These are phyloP conservation scores for Elsinoe arachidis DNA, from an alignment of 2,329 filamentous ascomycete species.

Conservation along the genomic window DNA sequence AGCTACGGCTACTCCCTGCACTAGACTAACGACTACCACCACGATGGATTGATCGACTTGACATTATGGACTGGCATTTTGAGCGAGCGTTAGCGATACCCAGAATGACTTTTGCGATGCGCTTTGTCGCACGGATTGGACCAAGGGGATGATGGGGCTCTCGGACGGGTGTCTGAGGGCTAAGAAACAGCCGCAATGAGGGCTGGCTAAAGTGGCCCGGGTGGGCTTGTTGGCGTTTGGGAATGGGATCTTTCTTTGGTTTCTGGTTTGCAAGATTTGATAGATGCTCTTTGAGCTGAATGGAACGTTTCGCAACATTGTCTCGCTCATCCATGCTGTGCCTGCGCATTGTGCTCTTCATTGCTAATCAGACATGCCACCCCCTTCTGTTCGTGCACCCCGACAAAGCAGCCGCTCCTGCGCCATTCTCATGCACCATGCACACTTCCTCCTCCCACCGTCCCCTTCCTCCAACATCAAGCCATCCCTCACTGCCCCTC, in stretches of 20 bases:
- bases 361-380: too few relatives aligned
- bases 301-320: not conserved
- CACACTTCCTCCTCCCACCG: not conserved
- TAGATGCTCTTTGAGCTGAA: not conserved
- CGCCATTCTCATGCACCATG: not conserved
- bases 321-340: not conserved
- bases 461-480: not conserved
- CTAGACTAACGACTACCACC: not conserved
- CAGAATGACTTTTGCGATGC: not conserved
- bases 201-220: not conserved
- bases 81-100: not conserved
- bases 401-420: not conserved
- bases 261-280: not conserved
- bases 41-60: not conserved
- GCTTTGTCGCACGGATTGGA: not conserved
- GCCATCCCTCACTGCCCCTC: not conserved
- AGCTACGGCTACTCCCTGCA: not conserved
- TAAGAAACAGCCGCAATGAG: not conserved
- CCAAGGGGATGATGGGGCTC: not conserved
- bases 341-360: not conserved
- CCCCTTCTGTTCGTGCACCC: too few relatives aligned
- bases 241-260: not conserved
- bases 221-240: constrained; percentile 1
- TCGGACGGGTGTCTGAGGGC: not conserved
- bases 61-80: not conserved